Evolutionary conservation across 148 eudicot species (phyloP).

Genomic region (Rhododendron vialii): DNA sequence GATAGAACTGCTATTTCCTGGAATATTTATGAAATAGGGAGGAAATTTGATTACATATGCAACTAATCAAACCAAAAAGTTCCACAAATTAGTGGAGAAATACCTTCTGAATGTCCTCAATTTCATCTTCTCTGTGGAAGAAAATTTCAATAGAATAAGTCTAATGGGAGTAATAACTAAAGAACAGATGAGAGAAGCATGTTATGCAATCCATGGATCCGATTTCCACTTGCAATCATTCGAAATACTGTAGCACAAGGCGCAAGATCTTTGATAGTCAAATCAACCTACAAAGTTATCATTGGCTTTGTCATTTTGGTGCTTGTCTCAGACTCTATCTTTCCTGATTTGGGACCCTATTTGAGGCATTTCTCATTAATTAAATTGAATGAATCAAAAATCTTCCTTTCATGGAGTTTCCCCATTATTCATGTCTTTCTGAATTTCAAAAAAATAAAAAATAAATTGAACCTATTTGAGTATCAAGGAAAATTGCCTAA

Average conservation of each 20-base stretch:
- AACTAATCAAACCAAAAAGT: constrained; percentile 2
- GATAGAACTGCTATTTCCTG: constrained; percentile 96
- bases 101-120: constrained; percentile 97
- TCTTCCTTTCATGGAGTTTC: not conserved
- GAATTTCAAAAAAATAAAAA: not conserved
- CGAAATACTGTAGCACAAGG: not conserved
- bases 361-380: not conserved
- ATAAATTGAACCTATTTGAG: not conserved
- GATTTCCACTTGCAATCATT: not conserved
- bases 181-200: constrained; percentile 8
- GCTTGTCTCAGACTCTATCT: not conserved
- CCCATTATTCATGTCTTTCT: not conserved
- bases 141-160: not conserved
- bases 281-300: not conserved
- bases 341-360: not conserved
- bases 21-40: constrained; percentile 15
- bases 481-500: not conserved
- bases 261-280: not conserved
- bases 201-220: not conserved
- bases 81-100: constrained; percentile 3
- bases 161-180: not conserved
- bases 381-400: not conserved
- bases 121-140: constrained; percentile 83
- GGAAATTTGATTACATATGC: not conserved
- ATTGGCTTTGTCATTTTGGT: not conserved